Conservation (phyloP, 352 stramenopile genomes). For the Phytophthora pseudosyringae region DNA sequence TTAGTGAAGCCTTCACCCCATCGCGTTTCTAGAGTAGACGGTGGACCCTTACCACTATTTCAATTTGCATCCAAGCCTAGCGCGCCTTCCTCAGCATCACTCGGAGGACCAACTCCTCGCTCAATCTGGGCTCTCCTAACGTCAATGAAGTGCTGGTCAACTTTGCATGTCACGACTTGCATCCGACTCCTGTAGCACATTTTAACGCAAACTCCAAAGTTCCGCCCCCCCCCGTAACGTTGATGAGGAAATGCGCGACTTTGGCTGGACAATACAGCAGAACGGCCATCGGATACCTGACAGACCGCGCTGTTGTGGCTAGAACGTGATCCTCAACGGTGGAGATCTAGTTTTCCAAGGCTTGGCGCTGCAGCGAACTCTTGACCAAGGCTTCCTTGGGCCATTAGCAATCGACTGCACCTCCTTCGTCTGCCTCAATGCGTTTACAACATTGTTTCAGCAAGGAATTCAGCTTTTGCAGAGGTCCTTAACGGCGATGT, state of each 20-base stretch:
- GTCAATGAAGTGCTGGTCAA: conserved; percentile 20
- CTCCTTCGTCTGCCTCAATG: conserved; percentile 38
- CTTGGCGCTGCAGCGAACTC: conserved; percentile 23
- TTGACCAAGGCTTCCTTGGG: conserved; percentile 30
- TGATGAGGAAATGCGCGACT: too few relatives aligned
- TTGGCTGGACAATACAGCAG: too few relatives aligned
- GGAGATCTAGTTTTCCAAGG: conserved; percentile 37
- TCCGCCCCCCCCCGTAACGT: too few relatives aligned
- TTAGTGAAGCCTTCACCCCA: too few relatives aligned
- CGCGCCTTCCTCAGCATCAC: conserved; percentile 21
- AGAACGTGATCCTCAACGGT: conserved; percentile 41
- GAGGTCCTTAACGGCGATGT: conserved; percentile 27
- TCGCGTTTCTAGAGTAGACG: too few relatives aligned
- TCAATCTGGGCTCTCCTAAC: conserved; percentile 20
- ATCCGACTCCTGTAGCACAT: conserved; percentile 35
- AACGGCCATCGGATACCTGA: too few relatives aligned
- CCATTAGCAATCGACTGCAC: conserved; percentile 27
- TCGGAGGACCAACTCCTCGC: conserved; percentile 7
- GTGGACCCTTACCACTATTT: background rate
- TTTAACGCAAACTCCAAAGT: too few relatives aligned
- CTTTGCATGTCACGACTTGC: conserved; percentile 28
- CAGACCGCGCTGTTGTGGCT: too few relatives aligned
- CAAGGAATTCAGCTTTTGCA: conserved; percentile 30
- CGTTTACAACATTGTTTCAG: conserved; percentile 23
- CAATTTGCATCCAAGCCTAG: conserved; percentile 23